Percentiles rank a stretch among this genome's conserved stretches.
phyloP scores from a whole-genome alignment of 768 basidiomycete genomes.

The Calocybe indica region DNA sequence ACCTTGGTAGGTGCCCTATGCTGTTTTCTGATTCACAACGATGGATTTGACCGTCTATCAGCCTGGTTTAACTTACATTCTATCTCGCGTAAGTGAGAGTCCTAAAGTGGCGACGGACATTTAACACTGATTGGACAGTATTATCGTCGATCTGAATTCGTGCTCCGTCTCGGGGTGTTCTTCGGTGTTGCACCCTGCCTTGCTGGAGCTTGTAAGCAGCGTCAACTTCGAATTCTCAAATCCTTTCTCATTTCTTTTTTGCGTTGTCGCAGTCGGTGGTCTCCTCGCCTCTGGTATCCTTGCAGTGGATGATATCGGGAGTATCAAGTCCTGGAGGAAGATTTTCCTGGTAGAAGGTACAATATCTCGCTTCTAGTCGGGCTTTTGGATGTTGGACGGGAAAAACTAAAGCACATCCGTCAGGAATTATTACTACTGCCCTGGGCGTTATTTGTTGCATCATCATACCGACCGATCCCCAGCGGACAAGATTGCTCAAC shows the following conservation, averaged over 20 bases:
- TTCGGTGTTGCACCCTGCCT: slow-evolving; percentile 26
- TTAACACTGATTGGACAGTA: slow-evolving; percentile 15
- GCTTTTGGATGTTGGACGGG: background rate
- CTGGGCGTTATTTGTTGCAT: slow-evolving; percentile 19
- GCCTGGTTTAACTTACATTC: slow-evolving; percentile 33
- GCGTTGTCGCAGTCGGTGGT: slow-evolving; percentile 25
- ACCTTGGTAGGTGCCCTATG: slow-evolving; percentile 25
- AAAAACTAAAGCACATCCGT: background rate
- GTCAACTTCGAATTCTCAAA: background rate
- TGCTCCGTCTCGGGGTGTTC: slow-evolving; percentile 29
- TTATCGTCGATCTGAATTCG: slow-evolving; percentile 28
- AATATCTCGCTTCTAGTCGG: background rate
- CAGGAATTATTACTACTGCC: slow-evolving; percentile 22
- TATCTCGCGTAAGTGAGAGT: slow-evolving; percentile 26
- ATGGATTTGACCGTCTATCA: slow-evolving; percentile 8
- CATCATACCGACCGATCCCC: slow-evolving; percentile 21
- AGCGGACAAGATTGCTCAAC: slow-evolving; percentile 20
- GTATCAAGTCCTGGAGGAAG: slow-evolving; percentile 28
- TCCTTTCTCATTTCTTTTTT: background rate
- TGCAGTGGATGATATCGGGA: slow-evolving; percentile 21
- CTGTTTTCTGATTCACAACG: background rate
- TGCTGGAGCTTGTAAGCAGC: slow-evolving; percentile 28
- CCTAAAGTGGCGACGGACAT: background rate
- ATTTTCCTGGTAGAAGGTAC: slow-evolving; percentile 27
- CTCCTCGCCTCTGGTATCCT: slow-evolving; percentile 31